These are phyloP conservation scores for Potentilla sterilis DNA, from an alignment of 306 rosid species.

Conservation along the genomic window DNA sequence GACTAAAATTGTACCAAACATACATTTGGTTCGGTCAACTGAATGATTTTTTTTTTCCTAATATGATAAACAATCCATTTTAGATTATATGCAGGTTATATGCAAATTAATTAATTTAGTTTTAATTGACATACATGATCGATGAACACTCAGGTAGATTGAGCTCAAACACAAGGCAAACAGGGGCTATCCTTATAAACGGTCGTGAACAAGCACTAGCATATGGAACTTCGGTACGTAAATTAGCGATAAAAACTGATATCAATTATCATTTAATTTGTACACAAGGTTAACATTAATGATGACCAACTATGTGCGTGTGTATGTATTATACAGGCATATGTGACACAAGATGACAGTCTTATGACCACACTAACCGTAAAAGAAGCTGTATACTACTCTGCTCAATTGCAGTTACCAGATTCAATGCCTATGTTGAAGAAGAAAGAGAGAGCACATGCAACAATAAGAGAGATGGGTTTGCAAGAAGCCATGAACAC, in stretches of 20 bases:
- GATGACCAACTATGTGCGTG: background rate
- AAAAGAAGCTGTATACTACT: slow-evolving; percentile 60
- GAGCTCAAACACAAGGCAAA: slow-evolving; percentile 32
- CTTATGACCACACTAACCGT: slow-evolving; percentile 38
- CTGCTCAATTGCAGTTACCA: slow-evolving; percentile 64
- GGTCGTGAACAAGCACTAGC: slow-evolving; percentile 37
- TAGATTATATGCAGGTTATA: background rate
- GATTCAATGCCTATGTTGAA: slow-evolving; percentile 50
- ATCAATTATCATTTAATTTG: background rate
- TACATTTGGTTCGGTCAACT: background rate
- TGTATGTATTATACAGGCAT: slow-evolving; percentile 28
- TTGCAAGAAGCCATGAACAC: slow-evolving; percentile 55
- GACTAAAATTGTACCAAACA: background rate
- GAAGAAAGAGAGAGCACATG: slow-evolving; percentile 64
- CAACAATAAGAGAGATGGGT: slow-evolving; percentile 67
- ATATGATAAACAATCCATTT: background rate
- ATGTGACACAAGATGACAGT: slow-evolving; percentile 51
- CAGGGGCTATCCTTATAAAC: slow-evolving; percentile 41
- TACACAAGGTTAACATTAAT: background rate
- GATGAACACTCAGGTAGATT: slow-evolving; percentile 38
- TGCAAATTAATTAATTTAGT: too few relatives aligned
- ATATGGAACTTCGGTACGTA: slow-evolving; percentile 47
- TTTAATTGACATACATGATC: background rate
- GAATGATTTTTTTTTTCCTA: too few relatives aligned
- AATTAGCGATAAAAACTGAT: background rate